Percentiles rank a stretch among this genome's conserved stretches.
Evolutionary conservation across 768 basidiomycete species (phyloP).

Genomic region (Pulveroboletus sp.): DNA sequence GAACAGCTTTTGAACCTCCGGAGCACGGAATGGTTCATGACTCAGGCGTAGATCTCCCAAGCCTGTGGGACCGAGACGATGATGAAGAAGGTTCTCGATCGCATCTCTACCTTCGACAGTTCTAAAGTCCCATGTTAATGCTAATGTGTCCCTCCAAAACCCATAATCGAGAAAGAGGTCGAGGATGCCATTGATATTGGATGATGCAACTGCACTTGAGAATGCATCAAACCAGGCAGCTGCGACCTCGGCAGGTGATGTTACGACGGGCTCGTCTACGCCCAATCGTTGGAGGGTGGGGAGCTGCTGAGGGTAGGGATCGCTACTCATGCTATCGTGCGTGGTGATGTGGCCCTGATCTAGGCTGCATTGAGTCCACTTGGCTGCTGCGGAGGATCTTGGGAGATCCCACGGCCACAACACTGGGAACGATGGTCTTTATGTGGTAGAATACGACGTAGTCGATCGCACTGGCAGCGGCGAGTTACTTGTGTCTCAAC

Average conservation of each 20-base stretch:
- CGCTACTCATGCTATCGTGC: too few species aligned
- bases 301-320: too few species aligned
- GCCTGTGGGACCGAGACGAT: slow-evolving; percentile 32
- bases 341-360: too few species aligned
- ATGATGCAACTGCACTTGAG: slow-evolving; percentile 18
- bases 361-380: too few species aligned
- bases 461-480: too few species aligned
- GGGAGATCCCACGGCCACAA: too few species aligned
- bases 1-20: slow-evolving; percentile 37
- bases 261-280: background rate
- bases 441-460: too few species aligned
- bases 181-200: slow-evolving; percentile 14
- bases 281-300: too few species aligned
- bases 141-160: slow-evolving; percentile 51
- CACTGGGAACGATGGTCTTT: too few species aligned
- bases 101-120: slow-evolving; percentile 39
- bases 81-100: slow-evolving; percentile 37
- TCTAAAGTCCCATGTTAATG: slow-evolving; percentile 54
- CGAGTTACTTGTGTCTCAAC: too few species aligned
- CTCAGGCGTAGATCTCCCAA: slow-evolving; percentile 16
- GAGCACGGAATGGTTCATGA: slow-evolving; percentile 21
- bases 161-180: slow-evolving; percentile 29
- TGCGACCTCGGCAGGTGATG: slow-evolving; percentile 21
- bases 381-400: too few species aligned
- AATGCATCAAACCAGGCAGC: slow-evolving; percentile 24